phyloP scores from a whole-genome alignment of 768 basidiomycete genomes.

The Hemileccinum rubropunctum region DNA sequence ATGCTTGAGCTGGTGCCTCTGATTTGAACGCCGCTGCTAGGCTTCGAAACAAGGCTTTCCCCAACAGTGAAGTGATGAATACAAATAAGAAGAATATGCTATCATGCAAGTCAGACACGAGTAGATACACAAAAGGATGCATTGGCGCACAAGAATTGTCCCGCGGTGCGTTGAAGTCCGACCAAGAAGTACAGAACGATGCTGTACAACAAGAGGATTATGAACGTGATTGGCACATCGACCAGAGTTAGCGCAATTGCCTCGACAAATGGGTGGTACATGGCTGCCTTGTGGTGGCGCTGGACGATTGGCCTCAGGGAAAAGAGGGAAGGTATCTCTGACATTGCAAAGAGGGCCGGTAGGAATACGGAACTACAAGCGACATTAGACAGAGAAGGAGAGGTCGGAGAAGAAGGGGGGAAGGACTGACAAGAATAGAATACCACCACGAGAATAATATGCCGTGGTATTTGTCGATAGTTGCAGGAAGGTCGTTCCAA shows the following conservation, averaged over 20 bases:
- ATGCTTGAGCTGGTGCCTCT: slow-evolving; percentile 60
- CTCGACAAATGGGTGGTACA: slow-evolving; percentile 52
- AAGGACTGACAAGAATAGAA: slow-evolving; percentile 70
- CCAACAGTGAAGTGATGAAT: slow-evolving; percentile 55
- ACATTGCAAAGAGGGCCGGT: slow-evolving; percentile 55
- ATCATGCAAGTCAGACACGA: neutral
- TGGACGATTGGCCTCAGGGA: slow-evolving; percentile 43
- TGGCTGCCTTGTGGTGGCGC: slow-evolving; percentile 43
- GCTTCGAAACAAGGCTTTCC: slow-evolving; percentile 75
- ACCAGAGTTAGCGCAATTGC: slow-evolving; percentile 45
- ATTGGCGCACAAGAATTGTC: slow-evolving; percentile 63
- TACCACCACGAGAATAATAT: slow-evolving; percentile 67
- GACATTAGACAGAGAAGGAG: neutral
- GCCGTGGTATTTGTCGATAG: slow-evolving; percentile 35
- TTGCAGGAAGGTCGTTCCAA: slow-evolving; percentile 47
- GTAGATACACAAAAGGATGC: slow-evolving; percentile 6
- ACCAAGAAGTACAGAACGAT: slow-evolving; percentile 60
- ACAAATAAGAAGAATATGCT: slow-evolving; percentile 61
- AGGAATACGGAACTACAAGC: slow-evolving; percentile 52
- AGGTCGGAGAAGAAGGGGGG: accelerated
- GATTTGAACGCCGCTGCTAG: slow-evolving; percentile 58
- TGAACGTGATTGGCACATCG: slow-evolving; percentile 43
- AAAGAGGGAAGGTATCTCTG: slow-evolving; percentile 53
- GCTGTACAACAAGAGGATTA: slow-evolving; percentile 33
- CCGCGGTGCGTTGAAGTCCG: slow-evolving; percentile 49